Base-by-base conservation (phyloP, 2,329 filamentous ascomycete species). In the Colletotrichum musicola region DNA sequence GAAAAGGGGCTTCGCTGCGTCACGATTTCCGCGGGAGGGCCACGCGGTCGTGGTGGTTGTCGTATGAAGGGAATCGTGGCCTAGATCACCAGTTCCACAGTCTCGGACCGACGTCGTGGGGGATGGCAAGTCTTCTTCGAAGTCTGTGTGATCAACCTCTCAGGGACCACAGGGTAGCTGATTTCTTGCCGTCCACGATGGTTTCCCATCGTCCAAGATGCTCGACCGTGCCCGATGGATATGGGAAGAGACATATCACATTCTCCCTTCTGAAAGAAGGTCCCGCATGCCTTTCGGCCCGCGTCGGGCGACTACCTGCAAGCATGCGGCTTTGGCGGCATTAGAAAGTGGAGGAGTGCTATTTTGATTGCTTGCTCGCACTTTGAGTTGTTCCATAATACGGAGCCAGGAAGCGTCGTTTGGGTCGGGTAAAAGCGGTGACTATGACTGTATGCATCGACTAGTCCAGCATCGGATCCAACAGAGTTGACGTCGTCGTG, bases 51-150 rank as follows among this genome's bases (percentile, higher is more conserved):
- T 59, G 54, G 12, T 42, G 40, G 46, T 40, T 49, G 35, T 38
- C 22, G 42, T 27, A 54, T 25, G 22, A 10, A 35, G 10, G 7
- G 30, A n/a, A 47, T 22, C 14, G 25, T 6, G 3, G 47, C 40
- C 54, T 42, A 27, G 42, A 38, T 59, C 20, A 42, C 38, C 47
- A 53, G 54, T 58, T 46, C 27, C 65, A 59, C 61, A 35, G 51
- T 63, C 51, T 63, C 64, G 59, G 59, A 4, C 35, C 59, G 51
- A 63, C 30, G 27, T 59, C 25, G 16, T 18, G 53, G 27, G 22
- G 54, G 12, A 51, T 40, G 16, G 6, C 38, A 22, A 42, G 4
- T 18, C 3, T 18, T 16, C 22, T 40, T 30, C 30, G 6, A 9
- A 47, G 60, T n/a, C 35, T 16, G 35, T 2, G 30, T 14, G 13